Percentiles rank a stretch among this genome's conserved stretches.
phyloP scores from a whole-genome alignment of 1,139 yeast genomes.

The Wickerhamiella infanticola region DNA sequence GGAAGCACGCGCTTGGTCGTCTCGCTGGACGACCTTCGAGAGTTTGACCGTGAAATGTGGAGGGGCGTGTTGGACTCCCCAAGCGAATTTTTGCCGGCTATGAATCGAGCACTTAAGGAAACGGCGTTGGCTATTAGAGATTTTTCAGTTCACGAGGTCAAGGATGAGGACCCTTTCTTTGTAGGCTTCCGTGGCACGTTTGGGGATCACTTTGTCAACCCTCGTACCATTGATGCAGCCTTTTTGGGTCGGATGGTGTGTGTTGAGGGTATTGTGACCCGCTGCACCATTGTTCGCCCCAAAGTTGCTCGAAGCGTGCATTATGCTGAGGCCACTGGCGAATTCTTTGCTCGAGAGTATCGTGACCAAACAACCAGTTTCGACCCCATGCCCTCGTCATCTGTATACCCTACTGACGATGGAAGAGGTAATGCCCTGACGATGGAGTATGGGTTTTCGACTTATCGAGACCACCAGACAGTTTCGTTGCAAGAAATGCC shows the following conservation, averaged over 20 bases:
- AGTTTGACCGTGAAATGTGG: slow-evolving; percentile 70
- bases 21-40: slow-evolving; percentile 76
- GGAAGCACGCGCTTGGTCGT: slow-evolving; percentile 55
- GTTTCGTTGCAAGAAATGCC: slow-evolving; percentile 96
- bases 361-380: slow-evolving; percentile 86
- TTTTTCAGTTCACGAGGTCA: slow-evolving; percentile 30
- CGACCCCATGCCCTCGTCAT: slow-evolving; percentile 70
- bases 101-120: slow-evolving; percentile 75
- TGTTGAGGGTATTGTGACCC: slow-evolving; percentile 88
- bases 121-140: slow-evolving; percentile 38
- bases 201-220: slow-evolving; percentile 76
- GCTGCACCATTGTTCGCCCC: slow-evolving; percentile 87
- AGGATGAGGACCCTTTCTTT: slow-evolving; percentile 52
- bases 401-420: slow-evolving; percentile 89
- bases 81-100: slow-evolving; percentile 77
- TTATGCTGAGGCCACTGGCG: slow-evolving; percentile 71
- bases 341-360: slow-evolving; percentile 82
- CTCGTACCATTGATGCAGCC: slow-evolving; percentile 68
- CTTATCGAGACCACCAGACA: slow-evolving; percentile 88
- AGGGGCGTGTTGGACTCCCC: slow-evolving; percentile 60
- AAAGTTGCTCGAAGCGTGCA: slow-evolving; percentile 86
- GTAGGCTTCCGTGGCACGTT: slow-evolving; percentile 83
- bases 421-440: slow-evolving; percentile 73
- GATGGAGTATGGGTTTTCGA: slow-evolving; percentile 88
- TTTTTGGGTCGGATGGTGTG: slow-evolving; percentile 72